A percentile compares a stretch with the other conserved stretches of the same genome.
Evolutionary conservation across 108 stramenopile genomes (phyloP).

Genomic region (Nannochloropsis gaditana): DNA sequence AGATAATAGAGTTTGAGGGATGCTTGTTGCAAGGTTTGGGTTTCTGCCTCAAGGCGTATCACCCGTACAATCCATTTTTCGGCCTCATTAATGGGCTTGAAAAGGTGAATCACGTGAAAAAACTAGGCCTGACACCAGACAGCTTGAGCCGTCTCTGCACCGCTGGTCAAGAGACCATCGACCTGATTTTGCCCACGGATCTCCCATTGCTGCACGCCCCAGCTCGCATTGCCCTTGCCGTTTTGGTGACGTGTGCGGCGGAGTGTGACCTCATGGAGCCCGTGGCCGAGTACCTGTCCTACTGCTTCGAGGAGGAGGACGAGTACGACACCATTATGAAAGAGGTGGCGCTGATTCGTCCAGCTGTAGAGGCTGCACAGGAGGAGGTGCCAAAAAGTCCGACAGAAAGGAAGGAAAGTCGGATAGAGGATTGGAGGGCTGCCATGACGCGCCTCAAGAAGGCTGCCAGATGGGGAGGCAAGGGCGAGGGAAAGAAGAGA

Average conservation of each 20-base stretch:
- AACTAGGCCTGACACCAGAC: background rate
- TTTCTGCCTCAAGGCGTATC: background rate
- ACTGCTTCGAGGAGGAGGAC: slow-evolving; percentile 15
- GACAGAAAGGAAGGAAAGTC: background rate
- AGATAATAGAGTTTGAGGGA: background rate
- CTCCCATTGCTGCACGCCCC: slow-evolving; percentile 26
- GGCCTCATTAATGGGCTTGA: background rate
- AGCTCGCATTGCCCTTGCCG: slow-evolving; percentile 18
- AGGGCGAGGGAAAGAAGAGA: slow-evolving; percentile 4
- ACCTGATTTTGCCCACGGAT: slow-evolving; percentile 1
- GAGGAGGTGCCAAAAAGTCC: background rate
- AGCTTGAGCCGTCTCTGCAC: slow-evolving; percentile 7
- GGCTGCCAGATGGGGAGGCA: background rate
- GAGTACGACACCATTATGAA: background rate
- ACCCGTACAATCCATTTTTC: background rate
- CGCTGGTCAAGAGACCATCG: background rate
- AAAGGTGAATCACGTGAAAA: background rate
- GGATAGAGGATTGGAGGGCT: background rate
- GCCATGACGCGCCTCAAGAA: background rate
- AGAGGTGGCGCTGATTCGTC: background rate
- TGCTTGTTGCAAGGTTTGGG: background rate
- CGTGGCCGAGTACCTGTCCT: background rate
- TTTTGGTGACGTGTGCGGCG: slow-evolving; percentile 10
- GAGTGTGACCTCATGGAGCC: background rate
- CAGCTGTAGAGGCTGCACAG: background rate